A percentile compares a stretch with the other conserved stretches of the same genome.
Conservation (phyloP, 148 eudicot species). For the Cornus florida region DNA sequence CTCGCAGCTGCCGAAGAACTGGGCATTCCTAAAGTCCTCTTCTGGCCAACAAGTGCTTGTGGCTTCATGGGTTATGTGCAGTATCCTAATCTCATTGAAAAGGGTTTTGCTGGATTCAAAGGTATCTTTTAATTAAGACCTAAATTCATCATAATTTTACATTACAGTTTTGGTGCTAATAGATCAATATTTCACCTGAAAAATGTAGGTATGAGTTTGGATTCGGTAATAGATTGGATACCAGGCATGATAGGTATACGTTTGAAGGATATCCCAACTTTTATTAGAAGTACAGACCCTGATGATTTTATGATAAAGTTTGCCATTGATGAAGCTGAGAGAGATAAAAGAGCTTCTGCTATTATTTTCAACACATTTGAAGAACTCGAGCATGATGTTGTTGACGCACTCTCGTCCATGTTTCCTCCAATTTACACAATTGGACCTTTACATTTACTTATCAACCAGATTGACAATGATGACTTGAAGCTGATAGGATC, state of each 20-base stretch:
- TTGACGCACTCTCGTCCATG: slow-evolving; percentile 11
- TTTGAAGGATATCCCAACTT: slow-evolving; percentile 30
- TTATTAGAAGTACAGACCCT: slow-evolving; percentile 22
- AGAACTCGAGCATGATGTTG: slow-evolving; percentile 7
- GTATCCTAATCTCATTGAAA: slow-evolving; percentile 24
- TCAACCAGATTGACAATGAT: not conserved
- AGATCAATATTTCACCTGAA: not conserved
- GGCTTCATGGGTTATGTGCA: slow-evolving; percentile 25
- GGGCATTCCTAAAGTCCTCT: slow-evolving; percentile 26
- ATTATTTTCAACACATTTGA: slow-evolving; percentile 27
- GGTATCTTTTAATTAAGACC: slow-evolving; percentile 10
- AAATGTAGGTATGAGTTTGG: slow-evolving; percentile 22
- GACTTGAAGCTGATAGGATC: slow-evolving; percentile 6
- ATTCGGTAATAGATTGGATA: slow-evolving; percentile 21
- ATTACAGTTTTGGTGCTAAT: not conserved
- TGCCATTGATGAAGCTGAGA: not conserved
- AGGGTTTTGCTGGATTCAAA: slow-evolving; percentile 31
- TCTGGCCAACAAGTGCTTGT: slow-evolving; percentile 35
- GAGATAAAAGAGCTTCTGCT: slow-evolving; percentile 18
- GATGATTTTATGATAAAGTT: slow-evolving; percentile 19
- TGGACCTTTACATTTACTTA: slow-evolving; percentile 28
- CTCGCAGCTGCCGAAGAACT: slow-evolving; percentile 26
- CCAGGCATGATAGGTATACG: slow-evolving; percentile 29
- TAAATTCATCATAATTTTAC: too few species aligned
- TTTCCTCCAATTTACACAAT: slow-evolving; percentile 24